Base-by-base conservation (phyloP, 2,329 filamentous ascomycete genomes). In the Sclerotiophoma versabilis region DNA sequence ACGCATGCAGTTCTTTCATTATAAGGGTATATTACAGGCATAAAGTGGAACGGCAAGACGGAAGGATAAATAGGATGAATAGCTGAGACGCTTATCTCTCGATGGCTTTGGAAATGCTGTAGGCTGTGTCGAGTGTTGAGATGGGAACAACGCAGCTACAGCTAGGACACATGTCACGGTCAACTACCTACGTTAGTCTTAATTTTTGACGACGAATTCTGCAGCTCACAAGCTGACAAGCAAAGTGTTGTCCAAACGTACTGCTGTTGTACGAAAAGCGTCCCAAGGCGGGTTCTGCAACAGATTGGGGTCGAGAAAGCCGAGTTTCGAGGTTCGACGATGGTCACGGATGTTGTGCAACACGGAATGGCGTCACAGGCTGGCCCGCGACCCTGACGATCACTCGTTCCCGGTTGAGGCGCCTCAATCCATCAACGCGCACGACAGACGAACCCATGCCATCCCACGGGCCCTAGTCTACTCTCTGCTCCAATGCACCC, bases 401-500 rank as follows among this genome's bases (percentile, higher is more conserved):
- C 51, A 25, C 37, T 33, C 43, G 8, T 29, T 39, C 36, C 25
- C 41, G 36, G 43, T 47, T 47, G 42, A 47, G 44, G 37, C 50
- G 26, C 37, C 17, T 52, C 36, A 14, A 32, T 39, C 20, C 19
- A 43, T 26, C 45, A 36, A 49, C 51, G 45, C 59, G 48, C 42
- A 63, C 55, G 49, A 52, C 44, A 56, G 54, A 59, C 62, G 53
- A 62, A 46, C 54, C 60, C 48, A 73, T 73, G 71, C 69, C 64
- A 65, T 53, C 61, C 61, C 66, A 73, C 65, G 63, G 68, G 55
- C 70, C 68, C 46, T 74, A 64, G 61, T 58, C 54, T n/a, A 39
- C 42, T 41, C 38, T 54, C 58, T 65, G 56, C 64, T 63, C 71
- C 70, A 74, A 76, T 76, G 74, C 73, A 68, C 69, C 68, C 71